Percentiles rank a stretch among this genome's conserved stretches.
phyloP scores from a whole-genome alignment of 2,329 filamentous ascomycete species.

The Colletotrichum tanaceti region DNA sequence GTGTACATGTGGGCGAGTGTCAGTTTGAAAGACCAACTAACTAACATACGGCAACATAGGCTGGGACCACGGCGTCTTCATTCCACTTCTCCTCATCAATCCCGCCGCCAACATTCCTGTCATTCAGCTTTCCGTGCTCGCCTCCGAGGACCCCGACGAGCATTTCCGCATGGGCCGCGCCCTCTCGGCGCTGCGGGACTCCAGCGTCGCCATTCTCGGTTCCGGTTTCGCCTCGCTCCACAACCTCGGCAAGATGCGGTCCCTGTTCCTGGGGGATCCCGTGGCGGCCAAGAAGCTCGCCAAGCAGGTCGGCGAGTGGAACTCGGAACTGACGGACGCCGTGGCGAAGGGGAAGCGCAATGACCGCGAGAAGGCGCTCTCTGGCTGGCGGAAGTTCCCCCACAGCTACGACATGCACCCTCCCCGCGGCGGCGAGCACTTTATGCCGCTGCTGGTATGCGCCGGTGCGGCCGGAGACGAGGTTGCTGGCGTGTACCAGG shows the following conservation, averaged over 20 bases:
- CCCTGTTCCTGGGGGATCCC: constrained; percentile 45
- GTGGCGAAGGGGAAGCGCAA: constrained; percentile 48
- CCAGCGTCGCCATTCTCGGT: constrained; percentile 69
- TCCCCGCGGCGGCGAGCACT: constrained; percentile 65
- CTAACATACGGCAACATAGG: constrained; percentile 42
- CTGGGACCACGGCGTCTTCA: constrained; percentile 72
- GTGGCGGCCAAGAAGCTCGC: constrained; percentile 44
- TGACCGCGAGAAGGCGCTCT: constrained; percentile 55
- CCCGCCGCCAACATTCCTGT: constrained; percentile 65
- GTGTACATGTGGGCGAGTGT: too few species aligned
- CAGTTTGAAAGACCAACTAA: constrained; percentile 10
- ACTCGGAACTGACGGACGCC: constrained; percentile 56
- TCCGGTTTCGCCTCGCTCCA: constrained; percentile 70
- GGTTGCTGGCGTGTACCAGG: constrained; percentile 57
- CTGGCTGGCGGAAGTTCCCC: constrained; percentile 61
- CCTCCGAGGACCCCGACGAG: constrained; percentile 59
- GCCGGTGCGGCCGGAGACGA: constrained; percentile 63
- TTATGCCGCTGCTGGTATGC: constrained; percentile 68
- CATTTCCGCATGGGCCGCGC: constrained; percentile 67
- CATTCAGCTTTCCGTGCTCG: constrained; percentile 67
- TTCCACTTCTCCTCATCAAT: constrained; percentile 66
- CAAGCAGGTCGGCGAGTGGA: constrained; percentile 56
- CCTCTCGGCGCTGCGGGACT: constrained; percentile 59
- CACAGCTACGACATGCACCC: constrained; percentile 66
- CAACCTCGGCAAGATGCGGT: constrained; percentile 62